Evolutionary conservation across 179 eudicot species (phyloP).

Genomic region (Nepenthes alata): DNA sequence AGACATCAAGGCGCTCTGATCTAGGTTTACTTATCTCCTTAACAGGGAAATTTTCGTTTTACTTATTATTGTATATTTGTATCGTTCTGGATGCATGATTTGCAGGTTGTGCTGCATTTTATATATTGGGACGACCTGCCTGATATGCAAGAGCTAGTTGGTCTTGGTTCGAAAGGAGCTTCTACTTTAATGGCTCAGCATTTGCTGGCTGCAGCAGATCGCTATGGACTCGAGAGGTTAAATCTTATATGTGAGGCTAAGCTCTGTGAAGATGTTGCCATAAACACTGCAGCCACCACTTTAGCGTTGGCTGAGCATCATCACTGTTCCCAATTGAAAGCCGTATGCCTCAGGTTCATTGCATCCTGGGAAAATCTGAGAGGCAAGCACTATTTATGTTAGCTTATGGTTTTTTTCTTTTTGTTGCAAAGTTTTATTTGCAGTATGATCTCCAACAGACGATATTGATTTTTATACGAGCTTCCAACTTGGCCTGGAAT

Average conservation of each 20-base stretch:
- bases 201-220: constrained; percentile 84
- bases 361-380: constrained; percentile 72
- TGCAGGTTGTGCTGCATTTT: constrained; percentile 72
- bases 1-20: too few species aligned
- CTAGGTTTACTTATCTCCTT: too few species aligned
- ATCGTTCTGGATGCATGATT: background rate
- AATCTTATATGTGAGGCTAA: constrained; percentile 56
- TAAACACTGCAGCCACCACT: constrained; percentile 76
- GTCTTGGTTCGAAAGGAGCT: constrained; percentile 56
- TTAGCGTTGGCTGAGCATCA: constrained; percentile 85
- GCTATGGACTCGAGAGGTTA: constrained; percentile 74
- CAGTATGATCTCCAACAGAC: too few species aligned
- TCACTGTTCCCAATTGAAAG: constrained; percentile 60
- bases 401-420: too few species aligned
- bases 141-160: constrained; percentile 64
- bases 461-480: too few species aligned
- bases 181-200: constrained; percentile 72
- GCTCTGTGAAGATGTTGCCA: constrained; percentile 64
- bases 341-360: constrained; percentile 59
- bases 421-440: too few species aligned
- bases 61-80: background rate
- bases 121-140: constrained; percentile 73
- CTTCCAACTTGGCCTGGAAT: too few species aligned
- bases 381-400: constrained; percentile 25
- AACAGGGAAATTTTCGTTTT: too few species aligned